Evolutionary conservation across 2,329 filamentous ascomycete genomes (phyloP).

Genomic region (Apiospora koreana): DNA sequence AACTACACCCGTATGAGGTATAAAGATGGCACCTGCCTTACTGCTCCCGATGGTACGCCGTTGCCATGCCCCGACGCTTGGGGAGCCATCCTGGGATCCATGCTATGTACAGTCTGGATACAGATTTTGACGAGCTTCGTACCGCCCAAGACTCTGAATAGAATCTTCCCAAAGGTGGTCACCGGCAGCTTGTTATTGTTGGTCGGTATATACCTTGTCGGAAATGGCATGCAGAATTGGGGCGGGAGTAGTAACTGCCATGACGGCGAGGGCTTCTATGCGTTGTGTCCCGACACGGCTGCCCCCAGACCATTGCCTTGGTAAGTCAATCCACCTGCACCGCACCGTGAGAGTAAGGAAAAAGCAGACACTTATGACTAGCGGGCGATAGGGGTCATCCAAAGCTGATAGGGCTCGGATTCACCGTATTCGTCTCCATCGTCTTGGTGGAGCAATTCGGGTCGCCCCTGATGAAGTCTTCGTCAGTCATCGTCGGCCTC

Average conservation of each 20-base stretch:
- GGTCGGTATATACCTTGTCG: conserved; percentile 65
- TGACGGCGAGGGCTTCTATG: conserved; percentile 48
- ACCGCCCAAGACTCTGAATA: conserved; percentile 58
- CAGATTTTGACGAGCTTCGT: conserved; percentile 68
- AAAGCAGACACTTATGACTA: not conserved
- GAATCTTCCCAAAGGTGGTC: conserved; percentile 67
- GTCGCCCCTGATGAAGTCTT: conserved; percentile 69
- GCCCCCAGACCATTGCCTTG: conserved; percentile 63
- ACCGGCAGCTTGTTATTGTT: conserved; percentile 68
- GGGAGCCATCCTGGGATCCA: conserved; percentile 62
- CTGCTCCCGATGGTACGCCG: conserved; percentile 53
- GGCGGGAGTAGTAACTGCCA: conserved; percentile 62
- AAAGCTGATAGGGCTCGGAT: conserved; percentile 67
- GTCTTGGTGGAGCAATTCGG: conserved; percentile 71
- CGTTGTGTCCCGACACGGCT: conserved; percentile 56
- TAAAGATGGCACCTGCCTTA: conserved; percentile 61
- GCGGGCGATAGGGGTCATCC: conserved; percentile 46
- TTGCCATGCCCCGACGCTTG: conserved; percentile 68
- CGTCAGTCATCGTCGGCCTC: conserved; percentile 64
- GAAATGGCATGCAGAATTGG: conserved; percentile 67
- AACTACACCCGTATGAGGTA: conserved; percentile 67
- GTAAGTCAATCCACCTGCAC: conserved; percentile 19
- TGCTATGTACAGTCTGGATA: conserved; percentile 49
- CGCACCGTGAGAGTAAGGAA: not conserved
- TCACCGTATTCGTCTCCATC: conserved; percentile 67